Percentiles rank a stretch among this genome's conserved stretches.
Evolutionary conservation across 805 yeast species (phyloP).

Genomic region (Torulaspora microellipsoides): DNA sequence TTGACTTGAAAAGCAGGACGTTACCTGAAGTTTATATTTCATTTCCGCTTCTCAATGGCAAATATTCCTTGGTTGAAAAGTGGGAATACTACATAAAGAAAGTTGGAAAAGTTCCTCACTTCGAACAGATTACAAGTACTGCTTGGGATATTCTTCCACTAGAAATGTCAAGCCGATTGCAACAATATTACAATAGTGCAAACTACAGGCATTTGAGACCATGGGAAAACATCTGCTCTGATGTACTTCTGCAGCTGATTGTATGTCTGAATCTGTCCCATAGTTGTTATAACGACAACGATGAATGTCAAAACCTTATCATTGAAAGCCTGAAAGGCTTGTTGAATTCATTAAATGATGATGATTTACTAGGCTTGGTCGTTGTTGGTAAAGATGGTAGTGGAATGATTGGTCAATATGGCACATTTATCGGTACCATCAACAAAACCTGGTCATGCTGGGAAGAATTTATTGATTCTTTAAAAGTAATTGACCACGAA

Average conservation of each 20-base stretch:
- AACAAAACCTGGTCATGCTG: slow-evolving; percentile 46
- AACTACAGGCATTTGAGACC: slow-evolving; percentile 36
- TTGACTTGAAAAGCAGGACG: slow-evolving; percentile 39
- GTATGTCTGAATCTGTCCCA: slow-evolving; percentile 38
- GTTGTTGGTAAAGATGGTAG: slow-evolving; percentile 44
- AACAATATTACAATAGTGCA: slow-evolving; percentile 37
- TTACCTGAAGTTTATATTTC: slow-evolving; percentile 43
- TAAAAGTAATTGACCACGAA: slow-evolving; percentile 20
- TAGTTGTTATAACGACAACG: slow-evolving; percentile 15
- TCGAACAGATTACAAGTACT: slow-evolving; percentile 48
- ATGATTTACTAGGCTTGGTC: slow-evolving; percentile 46
- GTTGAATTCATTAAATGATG: slow-evolving; percentile 30
- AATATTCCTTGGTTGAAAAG: slow-evolving; percentile 35
- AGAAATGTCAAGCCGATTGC: slow-evolving; percentile 35
- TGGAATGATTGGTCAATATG: slow-evolving; percentile 34
- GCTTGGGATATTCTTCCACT: slow-evolving; percentile 43
- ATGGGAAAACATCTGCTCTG: slow-evolving; percentile 15
- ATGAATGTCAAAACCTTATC: slow-evolving; percentile 29
- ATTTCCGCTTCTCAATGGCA: slow-evolving; percentile 23
- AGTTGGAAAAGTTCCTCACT: slow-evolving; percentile 4
- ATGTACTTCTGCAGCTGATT: slow-evolving; percentile 39
- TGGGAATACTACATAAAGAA: slow-evolving; percentile 38
- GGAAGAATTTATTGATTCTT: slow-evolving; percentile 29
- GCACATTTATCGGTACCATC: slow-evolving; percentile 47
- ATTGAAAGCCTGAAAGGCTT: slow-evolving; percentile 27